Evolutionary conservation across 768 basidiomycete species (phyloP), one percentile per base, ranked within the genome.

Genomic region (Cubamyces lactineus): DNA sequence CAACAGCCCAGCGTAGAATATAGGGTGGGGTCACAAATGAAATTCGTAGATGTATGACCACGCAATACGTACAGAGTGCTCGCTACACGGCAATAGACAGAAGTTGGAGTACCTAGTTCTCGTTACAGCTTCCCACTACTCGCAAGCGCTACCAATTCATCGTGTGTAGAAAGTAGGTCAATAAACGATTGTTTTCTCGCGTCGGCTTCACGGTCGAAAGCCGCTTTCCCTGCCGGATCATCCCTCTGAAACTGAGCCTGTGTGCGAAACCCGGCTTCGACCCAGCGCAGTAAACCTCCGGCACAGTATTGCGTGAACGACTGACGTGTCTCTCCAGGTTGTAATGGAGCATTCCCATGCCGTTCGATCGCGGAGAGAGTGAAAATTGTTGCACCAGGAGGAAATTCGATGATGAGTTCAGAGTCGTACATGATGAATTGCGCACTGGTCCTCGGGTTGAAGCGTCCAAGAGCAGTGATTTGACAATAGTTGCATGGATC

Each of bases 271-370:
- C 62, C 52, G 38, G 49, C 41, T 21, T 17, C 30, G 2, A 51
- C 58, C 53, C 57, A 64, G 3, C 63, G 63, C 16, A 64, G 11
- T 6, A 64, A 59, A 24, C 59, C 63, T 5, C 59, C 59, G n/a
- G 63, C 24, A 19, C 53, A 53, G 23, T 55, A 64, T 34, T 64
- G 63, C 5, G 63, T 60, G 38, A 64, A 55, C 8, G 58, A 59
- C 46, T 28, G 41, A 7, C 58, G 53, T 5, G 12, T 11, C 49
- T 64, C 59, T n/a, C 60, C 61, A 1, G 50, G 43, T 19, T 51
- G 23, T 19, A 71, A 55, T 13, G 65, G 43, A 0, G 52, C 57
- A 48, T 71, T 71, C 19, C 64, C 59, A 43, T 71, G 69, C 9
- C 34, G 42, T 3, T 68, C 21, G 12, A 57, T 42, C 0, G 66